Evolutionary conservation across 2,329 filamentous ascomycete species (phyloP).

Genomic region (Fusarium sp.): DNA sequence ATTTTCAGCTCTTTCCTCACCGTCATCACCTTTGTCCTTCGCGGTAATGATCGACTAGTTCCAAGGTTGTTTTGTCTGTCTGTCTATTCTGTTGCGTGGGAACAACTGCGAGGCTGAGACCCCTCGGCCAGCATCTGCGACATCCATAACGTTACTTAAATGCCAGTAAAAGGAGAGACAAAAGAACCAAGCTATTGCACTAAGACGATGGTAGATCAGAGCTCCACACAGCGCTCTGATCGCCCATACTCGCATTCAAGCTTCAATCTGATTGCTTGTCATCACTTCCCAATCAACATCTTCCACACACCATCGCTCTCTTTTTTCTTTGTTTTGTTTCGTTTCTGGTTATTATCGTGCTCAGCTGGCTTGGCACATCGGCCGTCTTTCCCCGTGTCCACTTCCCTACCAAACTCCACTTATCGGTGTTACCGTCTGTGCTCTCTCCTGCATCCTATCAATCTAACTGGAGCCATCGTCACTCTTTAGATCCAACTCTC

Average conservation of each 20-base stretch:
- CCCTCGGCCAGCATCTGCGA: conserved; percentile 32
- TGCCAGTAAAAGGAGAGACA: conserved; percentile 32
- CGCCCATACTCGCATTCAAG: conserved; percentile 8
- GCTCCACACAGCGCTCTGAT: conserved; percentile 22
- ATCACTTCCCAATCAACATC: neutral
- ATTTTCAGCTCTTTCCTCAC: neutral
- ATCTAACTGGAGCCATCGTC: conserved; percentile 45
- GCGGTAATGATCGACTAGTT: conserved; percentile 5
- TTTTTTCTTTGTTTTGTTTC: conserved; percentile 7
- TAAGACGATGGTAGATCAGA: conserved; percentile 24
- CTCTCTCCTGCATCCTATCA: conserved; percentile 35
- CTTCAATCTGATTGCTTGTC: conserved; percentile 10
- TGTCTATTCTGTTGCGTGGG: conserved; percentile 25
- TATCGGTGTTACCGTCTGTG: conserved; percentile 31
- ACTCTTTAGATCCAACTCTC: conserved; percentile 46
- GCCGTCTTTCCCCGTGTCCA: conserved; percentile 35
- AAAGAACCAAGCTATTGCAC: conserved; percentile 15
- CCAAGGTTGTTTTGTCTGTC: conserved; percentile 8
- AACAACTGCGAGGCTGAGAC: conserved; percentile 36
- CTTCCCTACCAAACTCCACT: conserved; percentile 40
- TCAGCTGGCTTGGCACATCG: conserved; percentile 37
- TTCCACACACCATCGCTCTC: neutral
- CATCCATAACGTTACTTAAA: conserved; percentile 34
- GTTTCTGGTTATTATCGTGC: conserved; percentile 15
- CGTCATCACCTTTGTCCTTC: neutral